Conservation (phyloP, 2,329 filamentous ascomycete species). For the Cladophialophora carrionii region DNA sequence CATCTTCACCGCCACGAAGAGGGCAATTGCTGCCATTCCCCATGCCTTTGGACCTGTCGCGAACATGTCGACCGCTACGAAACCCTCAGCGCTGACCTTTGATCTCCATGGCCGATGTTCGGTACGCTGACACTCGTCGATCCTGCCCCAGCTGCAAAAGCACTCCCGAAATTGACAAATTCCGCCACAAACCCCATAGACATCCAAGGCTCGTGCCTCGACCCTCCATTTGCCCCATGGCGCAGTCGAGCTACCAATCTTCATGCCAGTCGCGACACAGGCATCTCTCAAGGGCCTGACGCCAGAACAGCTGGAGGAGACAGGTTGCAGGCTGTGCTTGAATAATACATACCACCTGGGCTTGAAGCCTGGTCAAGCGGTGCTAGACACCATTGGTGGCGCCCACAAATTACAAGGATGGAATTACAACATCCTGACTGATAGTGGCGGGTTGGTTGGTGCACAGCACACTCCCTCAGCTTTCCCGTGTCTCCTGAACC, state of each 20-base stretch:
- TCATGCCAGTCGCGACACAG: slow-evolving; percentile 98
- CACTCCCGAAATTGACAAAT: slow-evolving; percentile 26
- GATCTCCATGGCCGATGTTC: slow-evolving; percentile 79
- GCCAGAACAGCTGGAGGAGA: slow-evolving; percentile 86
- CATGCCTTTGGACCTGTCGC: slow-evolving; percentile 31
- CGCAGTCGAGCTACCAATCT: slow-evolving; percentile 83
- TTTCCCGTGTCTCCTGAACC: slow-evolving; percentile 8
- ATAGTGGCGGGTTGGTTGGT: slow-evolving; percentile 54
- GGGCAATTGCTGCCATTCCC: slow-evolving; percentile 17
- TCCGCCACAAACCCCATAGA: slow-evolving; percentile 56
- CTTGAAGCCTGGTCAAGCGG: slow-evolving; percentile 88
- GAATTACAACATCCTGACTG: slow-evolving; percentile 91
- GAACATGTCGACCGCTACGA: slow-evolving; percentile 34
- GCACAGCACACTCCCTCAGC: slow-evolving; percentile 22
- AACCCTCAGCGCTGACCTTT: slow-evolving; percentile 69
- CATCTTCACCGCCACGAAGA: slow-evolving; percentile 33
- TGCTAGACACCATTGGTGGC: slow-evolving; percentile 83
- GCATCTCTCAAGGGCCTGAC: slow-evolving; percentile 94
- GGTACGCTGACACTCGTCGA: slow-evolving; percentile 56
- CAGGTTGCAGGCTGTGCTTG: slow-evolving; percentile 84
- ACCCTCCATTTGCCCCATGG: slow-evolving; percentile 88
- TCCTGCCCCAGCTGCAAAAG: slow-evolving; percentile 10
- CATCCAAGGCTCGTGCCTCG: slow-evolving; percentile 90
- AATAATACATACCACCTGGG: slow-evolving; percentile 99
- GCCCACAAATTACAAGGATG: slow-evolving; percentile 95